phyloP scores from a whole-genome alignment of 2,329 filamentous ascomycete genomes.

The Pestalotiopsis sp. region DNA sequence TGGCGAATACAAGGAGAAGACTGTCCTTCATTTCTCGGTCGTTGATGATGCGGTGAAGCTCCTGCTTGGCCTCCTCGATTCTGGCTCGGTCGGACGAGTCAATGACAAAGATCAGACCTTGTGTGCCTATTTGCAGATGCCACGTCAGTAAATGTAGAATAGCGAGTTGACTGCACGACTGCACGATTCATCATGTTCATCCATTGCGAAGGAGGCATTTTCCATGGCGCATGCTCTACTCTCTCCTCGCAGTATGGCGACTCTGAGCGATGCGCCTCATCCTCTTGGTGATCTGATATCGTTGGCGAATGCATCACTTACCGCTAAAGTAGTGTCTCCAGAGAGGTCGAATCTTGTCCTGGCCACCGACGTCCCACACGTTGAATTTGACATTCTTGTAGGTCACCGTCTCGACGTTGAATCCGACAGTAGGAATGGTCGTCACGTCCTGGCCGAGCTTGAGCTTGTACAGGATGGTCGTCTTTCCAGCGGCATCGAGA shows the following conservation, averaged over 20 bases:
- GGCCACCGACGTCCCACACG: slow-evolving; percentile 97
- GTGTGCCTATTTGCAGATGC: slow-evolving; percentile 67
- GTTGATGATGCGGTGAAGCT: slow-evolving; percentile 96
- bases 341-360: slow-evolving; percentile 97
- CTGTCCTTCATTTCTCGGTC: slow-evolving; percentile 98
- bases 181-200: too few species aligned
- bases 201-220: too few species aligned
- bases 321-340: slow-evolving; percentile 97
- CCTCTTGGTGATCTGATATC: not conserved
- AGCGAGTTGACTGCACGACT: too few species aligned
- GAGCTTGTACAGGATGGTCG: slow-evolving; percentile 98
- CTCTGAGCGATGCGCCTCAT: too few species aligned
- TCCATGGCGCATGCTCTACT: not conserved
- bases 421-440: slow-evolving; percentile 96
- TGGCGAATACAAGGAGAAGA: slow-evolving; percentile 91
- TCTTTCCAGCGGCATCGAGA: slow-evolving; percentile 97
- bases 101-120: slow-evolving; percentile 98
- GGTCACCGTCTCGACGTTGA: slow-evolving; percentile 98
- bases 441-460: slow-evolving; percentile 98
- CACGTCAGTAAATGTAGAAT: too few species aligned
- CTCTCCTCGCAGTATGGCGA: not conserved
- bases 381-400: slow-evolving; percentile 99
- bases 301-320: slow-evolving; percentile 37
- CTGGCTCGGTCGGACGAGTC: slow-evolving; percentile 91
- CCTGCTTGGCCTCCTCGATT: slow-evolving; percentile 90